phyloP scores from a whole-genome alignment of 169 alveolate species.

The Plasmodium adleri region DNA sequence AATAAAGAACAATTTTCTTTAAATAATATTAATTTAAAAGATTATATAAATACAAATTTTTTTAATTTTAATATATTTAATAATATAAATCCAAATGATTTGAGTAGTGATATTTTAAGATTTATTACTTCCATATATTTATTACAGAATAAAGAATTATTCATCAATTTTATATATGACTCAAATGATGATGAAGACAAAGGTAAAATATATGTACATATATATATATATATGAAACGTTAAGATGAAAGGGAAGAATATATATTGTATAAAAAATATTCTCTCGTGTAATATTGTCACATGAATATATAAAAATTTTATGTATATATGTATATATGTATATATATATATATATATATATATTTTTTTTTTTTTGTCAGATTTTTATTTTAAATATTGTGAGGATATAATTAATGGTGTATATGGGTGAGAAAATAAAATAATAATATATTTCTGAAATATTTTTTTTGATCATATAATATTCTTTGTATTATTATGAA shows the following conservation, averaged over 20 bases:
- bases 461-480: neutral
- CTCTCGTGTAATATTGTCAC: neutral
- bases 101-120: constrained; percentile 34
- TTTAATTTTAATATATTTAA: constrained; percentile 44
- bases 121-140: constrained; percentile 43
- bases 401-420: constrained; percentile 41
- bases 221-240: neutral
- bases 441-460: neutral
- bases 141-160: constrained; percentile 38
- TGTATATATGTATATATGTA: too few relatives aligned
- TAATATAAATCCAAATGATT: constrained; percentile 34
- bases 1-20: constrained; percentile 37
- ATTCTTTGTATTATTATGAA: neutral
- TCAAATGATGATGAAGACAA: neutral
- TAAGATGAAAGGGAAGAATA: neutral
- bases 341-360: neutral
- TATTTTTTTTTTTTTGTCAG: constrained; percentile 17
- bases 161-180: constrained; percentile 27
- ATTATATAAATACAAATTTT: constrained; percentile 24
- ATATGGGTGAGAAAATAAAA: constrained; percentile 37
- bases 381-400: constrained; percentile 32
- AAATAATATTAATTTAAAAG: constrained; percentile 37
- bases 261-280: too few relatives aligned
- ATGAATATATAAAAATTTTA: neutral
- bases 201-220: neutral